Conservation (phyloP, 129 eudicot species). For the Silybum marianum region DNA sequence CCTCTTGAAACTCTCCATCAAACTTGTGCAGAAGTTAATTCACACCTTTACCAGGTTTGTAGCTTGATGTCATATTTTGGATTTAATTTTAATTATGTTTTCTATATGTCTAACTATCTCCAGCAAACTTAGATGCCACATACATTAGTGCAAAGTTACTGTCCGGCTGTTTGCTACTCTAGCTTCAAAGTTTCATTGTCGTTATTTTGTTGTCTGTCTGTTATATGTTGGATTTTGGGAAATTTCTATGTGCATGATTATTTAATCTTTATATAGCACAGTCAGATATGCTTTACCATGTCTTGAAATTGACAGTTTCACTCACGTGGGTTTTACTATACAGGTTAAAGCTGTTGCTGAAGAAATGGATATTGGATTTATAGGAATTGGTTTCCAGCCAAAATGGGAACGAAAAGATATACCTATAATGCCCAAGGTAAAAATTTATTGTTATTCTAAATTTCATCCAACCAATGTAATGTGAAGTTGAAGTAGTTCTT, state of each 20-base stretch:
- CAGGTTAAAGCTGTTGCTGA: constrained; percentile 99
- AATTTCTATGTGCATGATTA: not conserved
- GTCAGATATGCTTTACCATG: not conserved
- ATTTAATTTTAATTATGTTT: not conserved
- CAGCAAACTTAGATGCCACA: not conserved
- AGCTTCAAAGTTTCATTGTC: not conserved
- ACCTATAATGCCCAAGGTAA: constrained; percentile 98
- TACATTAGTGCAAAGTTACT: not conserved
- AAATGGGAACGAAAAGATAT: constrained; percentile 82
- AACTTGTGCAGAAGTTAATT: constrained; percentile 98
- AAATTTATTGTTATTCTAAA: not conserved
- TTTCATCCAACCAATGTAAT: not conserved
- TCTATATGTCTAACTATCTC: not conserved
- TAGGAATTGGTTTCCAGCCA: constrained; percentile 96
- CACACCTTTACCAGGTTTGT: constrained; percentile 97
- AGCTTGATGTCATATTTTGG: not conserved
- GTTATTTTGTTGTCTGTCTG: not conserved
- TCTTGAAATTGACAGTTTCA: not conserved
- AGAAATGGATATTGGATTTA: constrained; percentile 96
- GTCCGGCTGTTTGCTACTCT: not conserved
- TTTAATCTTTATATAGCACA: not conserved
- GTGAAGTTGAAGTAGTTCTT: not conserved
- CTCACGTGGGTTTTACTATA: constrained; percentile 3
- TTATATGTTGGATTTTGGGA: not conserved
- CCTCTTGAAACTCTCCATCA: constrained; percentile 99